These are phyloP conservation scores for Starmerella etchellsii DNA, from an alignment of 805 yeast genomes.

Conservation along the genomic window DNA sequence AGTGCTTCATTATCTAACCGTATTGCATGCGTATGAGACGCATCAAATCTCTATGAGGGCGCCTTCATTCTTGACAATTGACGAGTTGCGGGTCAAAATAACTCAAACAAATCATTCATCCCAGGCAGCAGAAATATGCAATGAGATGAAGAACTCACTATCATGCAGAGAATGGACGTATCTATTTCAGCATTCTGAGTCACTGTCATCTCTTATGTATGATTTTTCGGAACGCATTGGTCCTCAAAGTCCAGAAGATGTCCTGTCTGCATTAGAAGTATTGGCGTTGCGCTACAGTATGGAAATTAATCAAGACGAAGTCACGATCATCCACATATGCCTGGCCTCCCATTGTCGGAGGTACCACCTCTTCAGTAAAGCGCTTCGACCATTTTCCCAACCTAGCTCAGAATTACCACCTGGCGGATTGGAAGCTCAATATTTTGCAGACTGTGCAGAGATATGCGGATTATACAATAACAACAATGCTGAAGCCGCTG, in stretches of 20 bases:
- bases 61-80: too few species aligned
- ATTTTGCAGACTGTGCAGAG: constrained; percentile 3
- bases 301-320: not conserved
- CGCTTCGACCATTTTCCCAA: not conserved
- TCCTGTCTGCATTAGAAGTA: not conserved
- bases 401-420: not conserved
- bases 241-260: not conserved
- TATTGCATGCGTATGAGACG: too few species aligned
- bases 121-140: not conserved
- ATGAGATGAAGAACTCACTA: not conserved
- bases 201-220: not conserved
- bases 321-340: constrained; percentile 3
- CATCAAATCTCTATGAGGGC: too few species aligned
- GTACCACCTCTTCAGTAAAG: not conserved
- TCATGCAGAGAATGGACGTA: not conserved
- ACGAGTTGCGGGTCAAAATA: not conserved
- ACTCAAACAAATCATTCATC: not conserved
- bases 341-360: constrained; percentile 1
- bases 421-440: not conserved
- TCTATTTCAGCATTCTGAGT: not conserved
- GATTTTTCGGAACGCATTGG: not conserved
- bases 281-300: not conserved
- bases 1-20: too few species aligned
- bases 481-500: constrained; percentile 4
- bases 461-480: not conserved